Evolutionary conservation across 345 rosid species (phyloP), one percentile per base, ranked within the genome.

Genomic region (Gossypium bickii): DNA sequence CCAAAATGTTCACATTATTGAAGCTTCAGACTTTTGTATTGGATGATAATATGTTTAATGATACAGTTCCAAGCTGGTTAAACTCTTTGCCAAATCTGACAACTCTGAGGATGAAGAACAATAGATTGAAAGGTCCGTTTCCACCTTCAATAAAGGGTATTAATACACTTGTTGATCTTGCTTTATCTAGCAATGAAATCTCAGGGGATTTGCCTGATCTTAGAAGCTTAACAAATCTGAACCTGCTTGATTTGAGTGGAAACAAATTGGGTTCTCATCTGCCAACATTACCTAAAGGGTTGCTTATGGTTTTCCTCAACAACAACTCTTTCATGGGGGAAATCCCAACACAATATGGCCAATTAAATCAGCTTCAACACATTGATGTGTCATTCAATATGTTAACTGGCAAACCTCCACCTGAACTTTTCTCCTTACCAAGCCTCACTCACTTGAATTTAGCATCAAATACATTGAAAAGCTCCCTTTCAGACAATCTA

Each of bases 301-400:
- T 90, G 75, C 85, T 92, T 47, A 89, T 97, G 3, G 79, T 82
- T 81, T 89, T 92, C 22, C 86, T 94, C 18, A 85, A 93, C 83
- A 86, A 84, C 77, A 94, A 92, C 81, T 87, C 83, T 1, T 80
- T 92, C 92, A 81, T 91, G 13, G 97, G 97, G 7, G 79, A 80
- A 67, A 87, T 94, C 78, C 90, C 90, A 0, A 75, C 52, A n/a
- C 85, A 84, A 75, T 87, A 85, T 76, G 83, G 88, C 47, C 76
- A 71, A 52, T 77, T 94, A 80, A 78, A 66, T 81, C 89, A 82
- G 80, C 93, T 94, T 77, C 97, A 91, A 61, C 95, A 94, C 78
- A 91, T 94, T 73, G 98, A 92, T 83, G 76, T 95, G 70, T 91
- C 98, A 67, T 86, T 82, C 77, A 95, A 93, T 83, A 80, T 76